Percentiles rank a stretch among this genome's conserved stretches.
These are phyloP conservation scores for Magnaporthiopsis incrustans DNA, from an alignment of 2,329 filamentous ascomycete genomes.

Conservation along the genomic window DNA sequence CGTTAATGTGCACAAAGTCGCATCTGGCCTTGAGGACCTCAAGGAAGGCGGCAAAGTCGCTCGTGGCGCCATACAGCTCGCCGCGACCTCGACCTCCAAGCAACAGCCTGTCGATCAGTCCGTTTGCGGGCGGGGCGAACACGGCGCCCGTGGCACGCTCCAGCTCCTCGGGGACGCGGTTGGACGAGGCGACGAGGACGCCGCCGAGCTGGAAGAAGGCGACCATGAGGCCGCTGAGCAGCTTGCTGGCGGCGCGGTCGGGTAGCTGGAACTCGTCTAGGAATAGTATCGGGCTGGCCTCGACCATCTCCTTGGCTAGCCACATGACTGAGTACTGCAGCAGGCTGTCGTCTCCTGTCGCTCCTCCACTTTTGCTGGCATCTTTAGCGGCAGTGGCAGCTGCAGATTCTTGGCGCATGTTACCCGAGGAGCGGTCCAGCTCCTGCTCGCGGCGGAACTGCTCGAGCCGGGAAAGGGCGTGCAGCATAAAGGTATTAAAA, in stretches of 20 bases:
- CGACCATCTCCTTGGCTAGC: slow-evolving; percentile 68
- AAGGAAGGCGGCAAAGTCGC: slow-evolving; percentile 69
- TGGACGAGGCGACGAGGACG: slow-evolving; percentile 72
- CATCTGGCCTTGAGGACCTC: slow-evolving; percentile 70
- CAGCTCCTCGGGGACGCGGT: slow-evolving; percentile 76
- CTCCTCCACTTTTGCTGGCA: neutral
- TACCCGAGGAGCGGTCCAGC: neutral
- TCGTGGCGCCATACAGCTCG: slow-evolving; percentile 50
- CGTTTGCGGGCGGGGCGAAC: slow-evolving; percentile 49
- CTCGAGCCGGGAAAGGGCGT: slow-evolving; percentile 66
- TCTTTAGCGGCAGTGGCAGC: neutral
- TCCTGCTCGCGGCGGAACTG: slow-evolving; percentile 37
- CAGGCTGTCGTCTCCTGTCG: neutral
- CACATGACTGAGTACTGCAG: slow-evolving; percentile 61
- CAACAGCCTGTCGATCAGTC: slow-evolving; percentile 37
- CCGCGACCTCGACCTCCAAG: slow-evolving; percentile 22
- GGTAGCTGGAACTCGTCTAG: slow-evolving; percentile 80
- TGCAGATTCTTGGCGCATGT: neutral
- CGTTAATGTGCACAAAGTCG: slow-evolving; percentile 79
- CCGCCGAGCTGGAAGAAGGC: slow-evolving; percentile 76
- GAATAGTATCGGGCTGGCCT: slow-evolving; percentile 69
- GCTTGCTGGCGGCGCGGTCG: slow-evolving; percentile 69
- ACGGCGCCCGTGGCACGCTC: slow-evolving; percentile 66
- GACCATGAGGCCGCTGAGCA: slow-evolving; percentile 70
- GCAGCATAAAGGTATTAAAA: slow-evolving; percentile 81